A percentile compares a stretch with the other conserved stretches of the same genome.
phyloP scores from a whole-genome alignment of 371 early-diverging fungal species.

The Mortierella sp. region DNA sequence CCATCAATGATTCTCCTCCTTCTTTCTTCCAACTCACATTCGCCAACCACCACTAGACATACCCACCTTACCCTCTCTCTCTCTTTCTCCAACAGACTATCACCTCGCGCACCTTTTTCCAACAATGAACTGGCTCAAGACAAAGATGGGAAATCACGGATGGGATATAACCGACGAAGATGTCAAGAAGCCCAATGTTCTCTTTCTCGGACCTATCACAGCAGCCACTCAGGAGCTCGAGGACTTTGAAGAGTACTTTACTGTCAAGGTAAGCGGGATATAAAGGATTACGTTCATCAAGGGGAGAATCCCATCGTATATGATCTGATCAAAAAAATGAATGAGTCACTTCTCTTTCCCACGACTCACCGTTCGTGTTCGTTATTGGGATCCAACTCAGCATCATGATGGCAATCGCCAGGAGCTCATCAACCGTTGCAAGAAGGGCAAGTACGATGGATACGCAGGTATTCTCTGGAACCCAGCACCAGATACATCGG shows the following conservation, averaged over 20 bases:
- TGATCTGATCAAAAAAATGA: no score
- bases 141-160: slow-evolving; percentile 51
- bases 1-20: no score
- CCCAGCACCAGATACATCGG: neutral
- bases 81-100: neutral
- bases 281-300: no score
- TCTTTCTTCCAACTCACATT: neutral
- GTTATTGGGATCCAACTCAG: slow-evolving; percentile 1
- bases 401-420: slow-evolving; percentile 25
- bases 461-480: slow-evolving; percentile 49
- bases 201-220: slow-evolving; percentile 31
- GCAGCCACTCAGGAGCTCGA: slow-evolving; percentile 43
- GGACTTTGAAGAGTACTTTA: slow-evolving; percentile 52
- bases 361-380: no score
- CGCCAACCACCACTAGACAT: neutral
- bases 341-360: no score
- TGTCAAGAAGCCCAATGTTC: slow-evolving; percentile 49
- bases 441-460: slow-evolving; percentile 52
- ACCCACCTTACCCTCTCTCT: neutral
- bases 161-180: slow-evolving; percentile 52
- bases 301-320: no score
- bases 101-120: neutral
- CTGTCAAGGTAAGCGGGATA: slow-evolving; percentile 37
- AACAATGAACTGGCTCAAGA: slow-evolving; percentile 53
- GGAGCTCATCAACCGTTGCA: slow-evolving; percentile 31